These are phyloP conservation scores for Ambrosiella cleistominuta DNA, from an alignment of 2,329 filamentous ascomycete species.

Conservation along the genomic window DNA sequence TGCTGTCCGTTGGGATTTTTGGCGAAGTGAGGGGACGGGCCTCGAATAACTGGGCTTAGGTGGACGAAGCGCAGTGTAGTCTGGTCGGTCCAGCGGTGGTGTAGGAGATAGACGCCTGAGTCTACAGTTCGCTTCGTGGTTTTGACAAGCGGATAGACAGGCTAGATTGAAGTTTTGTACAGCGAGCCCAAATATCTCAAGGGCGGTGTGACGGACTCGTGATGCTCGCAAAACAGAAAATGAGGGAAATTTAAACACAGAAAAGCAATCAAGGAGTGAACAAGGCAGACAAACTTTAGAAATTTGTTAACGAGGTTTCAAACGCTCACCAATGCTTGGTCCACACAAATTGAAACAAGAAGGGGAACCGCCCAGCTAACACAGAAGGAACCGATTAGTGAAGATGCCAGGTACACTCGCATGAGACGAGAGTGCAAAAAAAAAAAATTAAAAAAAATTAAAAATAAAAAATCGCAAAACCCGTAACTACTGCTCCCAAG, in stretches of 20 bases:
- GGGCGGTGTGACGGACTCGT: neutral
- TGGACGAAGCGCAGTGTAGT: conserved; percentile 5
- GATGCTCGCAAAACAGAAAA: neutral
- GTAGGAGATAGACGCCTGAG: neutral
- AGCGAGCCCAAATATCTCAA: neutral
- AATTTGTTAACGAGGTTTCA: neutral
- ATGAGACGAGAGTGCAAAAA: neutral
- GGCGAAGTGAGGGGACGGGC: conserved; percentile 7
- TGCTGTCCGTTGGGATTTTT: conserved; percentile 2
- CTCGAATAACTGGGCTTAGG: conserved; percentile 6
- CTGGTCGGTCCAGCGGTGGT: neutral
- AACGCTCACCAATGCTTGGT: conserved; percentile 4
- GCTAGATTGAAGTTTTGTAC: neutral
- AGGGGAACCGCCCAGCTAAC: neutral
- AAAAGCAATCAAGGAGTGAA: neutral
- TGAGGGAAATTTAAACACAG: neutral
- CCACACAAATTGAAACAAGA: conserved; percentile 4
- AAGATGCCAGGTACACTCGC: neutral
- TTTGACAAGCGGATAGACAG: neutral
- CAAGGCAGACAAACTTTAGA: neutral
- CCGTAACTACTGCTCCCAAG: neutral
- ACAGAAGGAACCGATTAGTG: neutral
- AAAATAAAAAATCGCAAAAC: neutral
- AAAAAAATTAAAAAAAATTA: neutral
- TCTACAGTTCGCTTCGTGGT: neutral